A percentile compares a stretch with the other conserved stretches of the same genome.
phyloP scores from a whole-genome alignment of 2,329 filamentous ascomycete species.

The Epicoccum nigrum region DNA sequence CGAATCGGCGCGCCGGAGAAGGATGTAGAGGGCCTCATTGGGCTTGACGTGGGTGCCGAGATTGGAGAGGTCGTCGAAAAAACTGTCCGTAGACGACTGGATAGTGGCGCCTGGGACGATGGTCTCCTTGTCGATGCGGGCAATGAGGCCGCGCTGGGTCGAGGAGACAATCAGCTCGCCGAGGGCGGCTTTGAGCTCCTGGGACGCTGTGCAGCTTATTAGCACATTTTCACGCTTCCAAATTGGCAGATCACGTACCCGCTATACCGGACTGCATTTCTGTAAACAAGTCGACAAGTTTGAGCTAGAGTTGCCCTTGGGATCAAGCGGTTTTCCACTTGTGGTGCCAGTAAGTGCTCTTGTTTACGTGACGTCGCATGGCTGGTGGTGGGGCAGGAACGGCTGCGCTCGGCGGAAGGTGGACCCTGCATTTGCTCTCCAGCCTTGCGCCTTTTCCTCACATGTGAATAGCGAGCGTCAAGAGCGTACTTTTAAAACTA shows the following conservation, averaged over 20 bases:
- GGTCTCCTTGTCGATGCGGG: conserved; percentile 70
- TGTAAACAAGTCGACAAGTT: too few species aligned
- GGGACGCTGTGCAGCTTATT: conserved; percentile 59
- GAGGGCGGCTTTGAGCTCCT: conserved; percentile 78
- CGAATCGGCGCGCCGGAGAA: conserved; percentile 70
- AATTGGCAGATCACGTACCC: conserved; percentile 54
- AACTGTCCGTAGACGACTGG: conserved; percentile 58
- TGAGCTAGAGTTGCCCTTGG: too few species aligned
- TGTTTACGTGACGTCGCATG: conserved; percentile 32
- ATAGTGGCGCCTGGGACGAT: conserved; percentile 68
- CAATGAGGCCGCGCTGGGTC: conserved; percentile 71
- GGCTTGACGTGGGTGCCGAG: conserved; percentile 69
- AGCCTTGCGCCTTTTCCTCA: conserved; percentile 8
- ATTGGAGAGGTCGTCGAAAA: conserved; percentile 67
- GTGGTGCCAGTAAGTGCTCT: too few species aligned
- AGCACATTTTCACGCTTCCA: background rate
- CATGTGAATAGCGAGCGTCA: background rate
- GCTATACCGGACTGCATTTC: conserved; percentile 81
- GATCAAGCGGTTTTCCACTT: too few species aligned
- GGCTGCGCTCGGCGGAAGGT: conserved; percentile 18
- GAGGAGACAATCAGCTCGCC: conserved; percentile 68
- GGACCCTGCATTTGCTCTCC: conserved; percentile 12
- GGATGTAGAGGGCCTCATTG: conserved; percentile 73
- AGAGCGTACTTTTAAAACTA: background rate
- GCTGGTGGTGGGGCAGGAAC: conserved; percentile 28